Evolutionary conservation across 306 rosid species (phyloP).

Genomic region (Rosa lucieae): DNA sequence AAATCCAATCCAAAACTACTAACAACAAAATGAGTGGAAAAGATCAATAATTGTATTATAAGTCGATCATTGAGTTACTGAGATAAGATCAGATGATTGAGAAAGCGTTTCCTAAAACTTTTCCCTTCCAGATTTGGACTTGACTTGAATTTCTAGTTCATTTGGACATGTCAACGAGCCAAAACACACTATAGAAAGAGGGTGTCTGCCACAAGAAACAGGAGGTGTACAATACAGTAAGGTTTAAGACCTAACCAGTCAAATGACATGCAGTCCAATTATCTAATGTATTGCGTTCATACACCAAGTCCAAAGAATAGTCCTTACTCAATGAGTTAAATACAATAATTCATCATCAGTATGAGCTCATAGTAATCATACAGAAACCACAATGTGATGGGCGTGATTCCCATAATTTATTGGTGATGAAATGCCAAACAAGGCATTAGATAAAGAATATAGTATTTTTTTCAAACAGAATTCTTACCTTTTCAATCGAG

Average conservation of each 20-base stretch:
- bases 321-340: not conserved
- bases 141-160: not conserved
- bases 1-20: not conserved
- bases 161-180: not conserved
- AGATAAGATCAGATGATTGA: not conserved
- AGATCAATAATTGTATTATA: not conserved
- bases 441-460: not conserved
- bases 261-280: not conserved
- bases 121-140: not conserved
- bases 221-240: not conserved
- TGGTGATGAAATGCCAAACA: not conserved
- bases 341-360: not conserved
- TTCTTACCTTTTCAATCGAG: conserved; percentile 68
- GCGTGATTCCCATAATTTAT: not conserved
- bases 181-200: not conserved
- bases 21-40: not conserved
- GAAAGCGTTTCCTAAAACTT: not conserved
- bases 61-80: not conserved
- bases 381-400: not conserved
- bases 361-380: not conserved
- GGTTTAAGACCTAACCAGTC: not conserved
- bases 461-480: conserved; percentile 5
- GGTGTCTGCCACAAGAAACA: not conserved
- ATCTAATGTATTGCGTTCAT: not conserved
- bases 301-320: not conserved